Conservation (phyloP, 2,329 filamentous ascomycete species). For the Penicillium sp. region DNA sequence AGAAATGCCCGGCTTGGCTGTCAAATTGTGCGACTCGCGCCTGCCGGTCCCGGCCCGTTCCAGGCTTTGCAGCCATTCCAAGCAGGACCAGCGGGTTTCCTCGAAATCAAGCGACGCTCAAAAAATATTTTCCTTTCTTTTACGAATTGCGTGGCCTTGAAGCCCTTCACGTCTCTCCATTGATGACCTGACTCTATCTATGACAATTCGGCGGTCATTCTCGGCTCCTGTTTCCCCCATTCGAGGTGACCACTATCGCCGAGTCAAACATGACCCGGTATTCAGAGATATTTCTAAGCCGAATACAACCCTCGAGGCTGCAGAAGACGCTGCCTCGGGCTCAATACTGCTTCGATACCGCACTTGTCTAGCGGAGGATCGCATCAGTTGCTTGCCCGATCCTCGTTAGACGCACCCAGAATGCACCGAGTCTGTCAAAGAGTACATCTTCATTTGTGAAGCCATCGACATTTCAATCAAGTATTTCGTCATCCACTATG, state of each 20-base stretch:
- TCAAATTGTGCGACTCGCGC: neutral
- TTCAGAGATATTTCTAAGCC: slow-evolving; percentile 29
- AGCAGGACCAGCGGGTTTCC: neutral
- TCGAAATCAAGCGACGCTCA: neutral
- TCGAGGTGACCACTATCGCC: slow-evolving; percentile 31
- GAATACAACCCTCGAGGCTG: slow-evolving; percentile 31
- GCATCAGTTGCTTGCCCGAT: slow-evolving; percentile 28
- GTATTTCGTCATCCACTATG: slow-evolving; percentile 34
- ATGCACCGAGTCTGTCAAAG: slow-evolving; percentile 21
- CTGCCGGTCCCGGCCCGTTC: slow-evolving; percentile 30
- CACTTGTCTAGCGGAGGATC: slow-evolving; percentile 29
- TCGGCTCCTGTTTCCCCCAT: slow-evolving; percentile 29
- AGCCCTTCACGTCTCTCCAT: too few species aligned
- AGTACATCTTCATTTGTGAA: slow-evolving; percentile 37
- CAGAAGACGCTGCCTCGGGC: slow-evolving; percentile 31
- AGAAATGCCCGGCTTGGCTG: neutral
- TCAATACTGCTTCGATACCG: slow-evolving; percentile 29
- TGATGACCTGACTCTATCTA: neutral
- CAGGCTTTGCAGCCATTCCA: slow-evolving; percentile 14
- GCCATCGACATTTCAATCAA: slow-evolving; percentile 38
- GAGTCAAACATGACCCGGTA: slow-evolving; percentile 28
- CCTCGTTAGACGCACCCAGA: slow-evolving; percentile 31
- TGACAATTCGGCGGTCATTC: slow-evolving; percentile 14
- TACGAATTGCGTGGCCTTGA: neutral
- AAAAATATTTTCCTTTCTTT: neutral